phyloP scores from a whole-genome alignment of 78 protist species.

The Isochrysis galbana region DNA sequence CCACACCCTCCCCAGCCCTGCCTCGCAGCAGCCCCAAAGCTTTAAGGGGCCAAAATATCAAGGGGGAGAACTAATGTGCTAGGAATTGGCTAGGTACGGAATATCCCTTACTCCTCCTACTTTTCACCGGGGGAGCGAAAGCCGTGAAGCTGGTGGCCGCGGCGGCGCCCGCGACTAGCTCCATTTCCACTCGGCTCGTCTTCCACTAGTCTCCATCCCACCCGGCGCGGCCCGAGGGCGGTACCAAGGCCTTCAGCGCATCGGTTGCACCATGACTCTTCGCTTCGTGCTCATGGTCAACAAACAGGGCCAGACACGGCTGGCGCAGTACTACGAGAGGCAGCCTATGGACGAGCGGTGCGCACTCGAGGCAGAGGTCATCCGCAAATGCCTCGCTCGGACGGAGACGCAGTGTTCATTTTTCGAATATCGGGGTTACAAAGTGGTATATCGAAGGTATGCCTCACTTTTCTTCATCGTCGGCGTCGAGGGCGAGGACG shows the following conservation, averaged over 20 bases:
- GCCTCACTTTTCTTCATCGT: slow-evolving; percentile 94
- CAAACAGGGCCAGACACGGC: slow-evolving; percentile 93
- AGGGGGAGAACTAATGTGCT: no score
- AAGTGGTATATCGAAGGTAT: slow-evolving; percentile 87
- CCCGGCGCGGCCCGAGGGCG: background rate
- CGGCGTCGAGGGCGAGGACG: slow-evolving; percentile 72
- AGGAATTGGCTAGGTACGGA: no score
- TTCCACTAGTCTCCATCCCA: no score
- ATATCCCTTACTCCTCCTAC: no score
- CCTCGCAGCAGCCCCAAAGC: no score
- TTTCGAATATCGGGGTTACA: slow-evolving; percentile 75
- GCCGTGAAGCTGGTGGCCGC: no score
- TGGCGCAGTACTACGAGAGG: slow-evolving; percentile 84
- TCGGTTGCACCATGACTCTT: slow-evolving; percentile 53
- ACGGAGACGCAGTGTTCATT: slow-evolving; percentile 85
- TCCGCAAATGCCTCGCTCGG: slow-evolving; percentile 87
- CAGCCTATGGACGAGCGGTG: slow-evolving; percentile 69
- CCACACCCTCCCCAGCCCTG: no score
- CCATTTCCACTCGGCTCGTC: no score
- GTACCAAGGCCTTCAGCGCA: background rate
- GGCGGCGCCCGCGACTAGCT: no score
- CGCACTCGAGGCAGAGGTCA: slow-evolving; percentile 84
- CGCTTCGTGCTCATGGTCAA: slow-evolving; percentile 90
- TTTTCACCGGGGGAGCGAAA: no score
- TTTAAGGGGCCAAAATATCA: no score